Evolutionary conservation across 305 asterid genomes (phyloP).

Genomic region (Rubia tinctorum): DNA sequence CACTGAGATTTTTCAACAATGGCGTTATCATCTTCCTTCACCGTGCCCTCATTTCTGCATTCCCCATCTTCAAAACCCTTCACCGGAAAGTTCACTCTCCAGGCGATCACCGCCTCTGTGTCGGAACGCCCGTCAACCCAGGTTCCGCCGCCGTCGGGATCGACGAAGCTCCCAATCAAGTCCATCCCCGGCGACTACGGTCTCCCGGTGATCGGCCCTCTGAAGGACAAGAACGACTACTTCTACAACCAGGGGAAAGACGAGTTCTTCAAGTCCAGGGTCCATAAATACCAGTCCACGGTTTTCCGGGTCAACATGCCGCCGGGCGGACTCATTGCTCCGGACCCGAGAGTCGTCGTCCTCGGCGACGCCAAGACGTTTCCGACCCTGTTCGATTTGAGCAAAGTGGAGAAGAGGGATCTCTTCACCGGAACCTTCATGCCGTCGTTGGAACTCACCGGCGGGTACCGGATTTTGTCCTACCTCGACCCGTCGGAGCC

Average conservation of each 20-base stretch:
- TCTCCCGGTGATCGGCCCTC: slow-evolving; percentile 60
- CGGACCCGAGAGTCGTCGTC: slow-evolving; percentile 58
- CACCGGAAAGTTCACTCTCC: slow-evolving; percentile 2
- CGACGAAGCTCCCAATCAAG: slow-evolving; percentile 38
- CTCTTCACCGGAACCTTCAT: slow-evolving; percentile 76
- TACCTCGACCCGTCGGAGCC: slow-evolving; percentile 87
- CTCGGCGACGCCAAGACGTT: slow-evolving; percentile 77
- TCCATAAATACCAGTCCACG: slow-evolving; percentile 57
- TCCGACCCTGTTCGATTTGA: slow-evolving; percentile 64
- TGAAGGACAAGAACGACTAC: slow-evolving; percentile 69
- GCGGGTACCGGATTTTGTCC: slow-evolving; percentile 70
- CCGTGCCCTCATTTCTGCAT: slow-evolving; percentile 25
- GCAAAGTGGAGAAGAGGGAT: slow-evolving; percentile 67
- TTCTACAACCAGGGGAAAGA: slow-evolving; percentile 82
- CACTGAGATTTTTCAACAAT: slow-evolving; percentile 19
- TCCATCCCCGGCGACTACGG: slow-evolving; percentile 79
- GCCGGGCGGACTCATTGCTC: slow-evolving; percentile 69
- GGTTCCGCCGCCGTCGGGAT: not conserved
- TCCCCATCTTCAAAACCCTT: slow-evolving; percentile 17
- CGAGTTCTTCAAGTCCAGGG: slow-evolving; percentile 66
- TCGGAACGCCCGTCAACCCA: not conserved
- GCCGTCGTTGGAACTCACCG: slow-evolving; percentile 78
- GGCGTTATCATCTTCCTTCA: slow-evolving; percentile 39
- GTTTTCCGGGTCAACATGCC: slow-evolving; percentile 84
- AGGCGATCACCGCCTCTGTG: slow-evolving; percentile 14